Evolutionary conservation across 148 eudicot genomes (phyloP).

Genomic region (Nepenthes gracilis): DNA sequence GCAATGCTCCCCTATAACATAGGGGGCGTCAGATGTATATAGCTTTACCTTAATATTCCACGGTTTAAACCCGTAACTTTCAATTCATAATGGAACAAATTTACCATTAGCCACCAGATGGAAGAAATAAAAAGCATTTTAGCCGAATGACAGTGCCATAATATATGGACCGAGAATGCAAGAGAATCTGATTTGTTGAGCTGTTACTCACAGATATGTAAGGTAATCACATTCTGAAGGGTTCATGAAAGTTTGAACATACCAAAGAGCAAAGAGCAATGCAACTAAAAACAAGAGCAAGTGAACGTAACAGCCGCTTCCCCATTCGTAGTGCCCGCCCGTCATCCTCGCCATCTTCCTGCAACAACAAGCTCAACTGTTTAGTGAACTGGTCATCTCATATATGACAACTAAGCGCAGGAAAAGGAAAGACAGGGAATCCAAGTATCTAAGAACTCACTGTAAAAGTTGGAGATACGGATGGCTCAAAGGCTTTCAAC

Average conservation of each 20-base stretch:
- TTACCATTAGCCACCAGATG: too few relatives aligned
- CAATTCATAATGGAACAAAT: too few relatives aligned
- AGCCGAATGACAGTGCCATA: too few relatives aligned
- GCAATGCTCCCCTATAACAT: too few relatives aligned
- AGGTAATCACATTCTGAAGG: neutral
- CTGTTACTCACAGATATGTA: neutral
- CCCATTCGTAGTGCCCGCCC: constrained; percentile 74
- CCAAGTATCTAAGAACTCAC: constrained; percentile 30
- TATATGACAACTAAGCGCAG: neutral
- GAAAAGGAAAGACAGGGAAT: neutral
- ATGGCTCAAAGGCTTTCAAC: constrained; percentile 66
- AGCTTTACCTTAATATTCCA: too few relatives aligned
- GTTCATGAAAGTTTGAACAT: constrained; percentile 12
- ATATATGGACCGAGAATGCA: neutral
- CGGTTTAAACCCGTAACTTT: too few relatives aligned
- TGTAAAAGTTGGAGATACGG: constrained; percentile 38
- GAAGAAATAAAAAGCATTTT: too few relatives aligned
- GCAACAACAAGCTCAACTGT: constrained; percentile 21
- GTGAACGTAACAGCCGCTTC: constrained; percentile 73
- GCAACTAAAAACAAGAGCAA: constrained; percentile 74
- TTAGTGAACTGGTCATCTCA: constrained; percentile 6
- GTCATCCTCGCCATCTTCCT: constrained; percentile 94
- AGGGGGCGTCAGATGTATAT: too few relatives aligned
- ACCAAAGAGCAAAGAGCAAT: constrained; percentile 80
- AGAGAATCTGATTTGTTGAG: neutral